These are phyloP conservation scores for Metarhizium humberi DNA, from an alignment of 2,329 filamentous ascomycete genomes.

Conservation along the genomic window DNA sequence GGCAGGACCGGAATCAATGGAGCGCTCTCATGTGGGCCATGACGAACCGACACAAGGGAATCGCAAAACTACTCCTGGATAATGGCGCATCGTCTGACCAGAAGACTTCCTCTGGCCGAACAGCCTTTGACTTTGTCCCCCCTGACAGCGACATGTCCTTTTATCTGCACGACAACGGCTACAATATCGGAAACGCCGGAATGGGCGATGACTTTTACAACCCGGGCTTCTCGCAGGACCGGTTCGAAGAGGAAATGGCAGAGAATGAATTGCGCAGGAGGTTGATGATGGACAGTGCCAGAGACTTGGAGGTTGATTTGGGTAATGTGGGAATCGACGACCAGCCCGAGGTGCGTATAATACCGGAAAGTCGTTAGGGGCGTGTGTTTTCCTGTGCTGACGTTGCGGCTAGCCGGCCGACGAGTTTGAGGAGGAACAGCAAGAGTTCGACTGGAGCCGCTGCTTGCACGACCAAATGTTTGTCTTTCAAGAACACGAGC, in stretches of 20 bases:
- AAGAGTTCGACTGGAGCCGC: slow-evolving; percentile 92
- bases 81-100: slow-evolving; percentile 92
- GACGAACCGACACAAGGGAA: slow-evolving; percentile 95
- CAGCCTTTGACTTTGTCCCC: slow-evolving; percentile 90
- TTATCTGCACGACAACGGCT: slow-evolving; percentile 90
- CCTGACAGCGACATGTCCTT: slow-evolving; percentile 95
- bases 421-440: slow-evolving; percentile 78
- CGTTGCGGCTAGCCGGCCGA: slow-evolving; percentile 46
- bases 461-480: slow-evolving; percentile 99
- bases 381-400: slow-evolving; percentile 12
- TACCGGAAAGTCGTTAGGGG: not conserved
- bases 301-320: slow-evolving; percentile 91
- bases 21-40: slow-evolving; percentile 99
- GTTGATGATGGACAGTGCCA: slow-evolving; percentile 99
- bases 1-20: slow-evolving; percentile 94
- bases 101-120: slow-evolving; percentile 87
- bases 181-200: slow-evolving; percentile 73
- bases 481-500: slow-evolving; percentile 91
- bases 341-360: slow-evolving; percentile 65
- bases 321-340: slow-evolving; percentile 95
- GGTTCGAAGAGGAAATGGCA: slow-evolving; percentile 94
- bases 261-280: slow-evolving; percentile 91
- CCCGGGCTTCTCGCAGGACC: slow-evolving; percentile 81
- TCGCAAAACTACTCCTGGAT: slow-evolving; percentile 86
- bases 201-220: slow-evolving; percentile 89